Conservation (phyloP, 371 early-diverging fungal genomes). For the Circinella umbellata region DNA sequence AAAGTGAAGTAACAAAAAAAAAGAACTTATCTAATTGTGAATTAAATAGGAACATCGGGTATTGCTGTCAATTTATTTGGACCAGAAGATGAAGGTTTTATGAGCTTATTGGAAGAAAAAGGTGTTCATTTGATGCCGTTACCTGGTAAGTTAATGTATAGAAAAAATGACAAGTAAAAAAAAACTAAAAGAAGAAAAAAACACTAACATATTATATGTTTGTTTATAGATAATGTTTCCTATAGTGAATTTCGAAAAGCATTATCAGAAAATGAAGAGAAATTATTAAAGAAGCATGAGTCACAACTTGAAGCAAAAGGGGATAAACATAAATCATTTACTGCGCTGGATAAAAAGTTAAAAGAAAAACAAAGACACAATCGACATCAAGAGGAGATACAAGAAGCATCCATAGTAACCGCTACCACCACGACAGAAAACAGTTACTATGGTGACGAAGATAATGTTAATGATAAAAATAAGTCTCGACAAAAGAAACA, state of each 20-base stretch:
- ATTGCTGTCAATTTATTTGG: conserved; percentile 49
- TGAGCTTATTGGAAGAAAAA: conserved; percentile 22
- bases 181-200: background rate
- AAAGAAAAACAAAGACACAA: background rate
- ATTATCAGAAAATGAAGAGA: conserved; percentile 36
- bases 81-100: conserved; percentile 32
- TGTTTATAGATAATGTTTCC: conserved; percentile 31
- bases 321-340: conserved; percentile 14
- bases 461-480: too few species aligned
- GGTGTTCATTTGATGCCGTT: conserved; percentile 30
- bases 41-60: conserved; percentile 45
- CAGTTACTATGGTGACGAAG: too few species aligned
- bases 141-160: conserved; percentile 33
- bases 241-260: conserved; percentile 40
- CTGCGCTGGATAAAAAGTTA: conserved; percentile 11
- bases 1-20: background rate
- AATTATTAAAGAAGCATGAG: conserved; percentile 23
- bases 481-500: background rate
- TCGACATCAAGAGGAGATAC: background rate
- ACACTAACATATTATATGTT: background rate
- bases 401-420: background rate
- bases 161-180: background rate
- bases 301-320: conserved; percentile 6
- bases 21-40: too few species aligned
- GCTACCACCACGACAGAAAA: background rate